These are phyloP conservation scores for Rhizoctonia solani DNA, from an alignment of 1,284 basidiomycete species.

Conservation along the genomic window DNA sequence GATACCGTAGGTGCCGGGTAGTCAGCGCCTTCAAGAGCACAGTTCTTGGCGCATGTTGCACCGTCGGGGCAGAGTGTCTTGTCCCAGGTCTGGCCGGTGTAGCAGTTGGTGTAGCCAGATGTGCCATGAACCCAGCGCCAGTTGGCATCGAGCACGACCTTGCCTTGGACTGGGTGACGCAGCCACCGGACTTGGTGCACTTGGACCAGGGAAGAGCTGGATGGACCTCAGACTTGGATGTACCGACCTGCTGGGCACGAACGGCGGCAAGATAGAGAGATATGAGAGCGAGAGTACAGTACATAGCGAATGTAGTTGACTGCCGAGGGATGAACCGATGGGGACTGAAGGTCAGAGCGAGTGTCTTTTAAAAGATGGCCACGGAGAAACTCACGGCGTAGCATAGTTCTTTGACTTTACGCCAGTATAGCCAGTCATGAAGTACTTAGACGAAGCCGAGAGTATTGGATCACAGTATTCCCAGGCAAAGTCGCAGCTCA, in stretches of 20 bases:
- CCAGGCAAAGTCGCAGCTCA: too few relatives aligned
- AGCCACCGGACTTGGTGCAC: conserved; percentile 36
- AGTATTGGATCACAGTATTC: too few relatives aligned
- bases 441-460: too few relatives aligned
- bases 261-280: conserved; percentile 34
- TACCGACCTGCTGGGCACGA: conserved; percentile 37
- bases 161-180: conserved; percentile 26
- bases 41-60: conserved; percentile 55
- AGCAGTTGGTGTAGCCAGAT: conserved; percentile 48
- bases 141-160: neutral
- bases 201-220: conserved; percentile 32
- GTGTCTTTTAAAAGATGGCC: too few relatives aligned
- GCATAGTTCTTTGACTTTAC: too few relatives aligned
- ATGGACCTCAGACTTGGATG: conserved; percentile 34
- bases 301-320: too few relatives aligned
- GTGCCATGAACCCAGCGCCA: too few relatives aligned
- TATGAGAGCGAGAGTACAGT: conserved; percentile 34
- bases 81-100: conserved; percentile 49
- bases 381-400: too few relatives aligned
- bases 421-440: too few relatives aligned
- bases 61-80: conserved; percentile 53
- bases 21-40: conserved; percentile 62
- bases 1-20: conserved; percentile 56
- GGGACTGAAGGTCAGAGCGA: too few relatives aligned
- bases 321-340: too few relatives aligned